Conservation (phyloP, 495 filamentous ascomycete species). For the Penicillium paxilli region DNA sequence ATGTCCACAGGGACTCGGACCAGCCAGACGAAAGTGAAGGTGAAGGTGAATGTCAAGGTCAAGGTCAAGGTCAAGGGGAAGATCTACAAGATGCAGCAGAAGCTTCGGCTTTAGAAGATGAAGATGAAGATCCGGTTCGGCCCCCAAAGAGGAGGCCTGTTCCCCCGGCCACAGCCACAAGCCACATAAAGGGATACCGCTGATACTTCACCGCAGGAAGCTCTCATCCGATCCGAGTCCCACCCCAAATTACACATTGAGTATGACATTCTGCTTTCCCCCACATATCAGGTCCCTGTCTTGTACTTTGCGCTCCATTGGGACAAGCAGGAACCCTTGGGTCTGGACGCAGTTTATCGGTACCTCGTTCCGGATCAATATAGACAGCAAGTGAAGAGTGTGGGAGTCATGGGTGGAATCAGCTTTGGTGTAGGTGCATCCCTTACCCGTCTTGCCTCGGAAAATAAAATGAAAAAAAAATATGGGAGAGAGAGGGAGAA, state of each 20-base stretch:
- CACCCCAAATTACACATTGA: conserved; percentile 38
- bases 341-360: conserved; percentile 69
- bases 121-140: conserved; percentile 38
- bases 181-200: conserved; percentile 1
- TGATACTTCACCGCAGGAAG: conserved; percentile 35
- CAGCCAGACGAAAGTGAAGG: neutral
- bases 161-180: conserved; percentile 9
- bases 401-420: conserved; percentile 72
- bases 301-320: conserved; percentile 58
- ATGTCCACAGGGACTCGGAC: conserved; percentile 13
- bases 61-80: too few relatives aligned
- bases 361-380: conserved; percentile 66
- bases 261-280: conserved; percentile 55
- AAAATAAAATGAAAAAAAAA: neutral
- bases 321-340: conserved; percentile 55
- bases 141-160: neutral
- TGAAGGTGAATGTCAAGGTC: neutral
- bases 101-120: conserved; percentile 24
- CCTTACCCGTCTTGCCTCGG: neutral
- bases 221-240: conserved; percentile 31
- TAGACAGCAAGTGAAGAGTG: conserved; percentile 53
- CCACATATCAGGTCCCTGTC: conserved; percentile 53
- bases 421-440: conserved; percentile 66
- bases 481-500: neutral
- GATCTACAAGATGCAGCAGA: conserved; percentile 19